Conservation (phyloP, 2,329 filamentous ascomycete species). For the Pestalotiopsis sp. region DNA sequence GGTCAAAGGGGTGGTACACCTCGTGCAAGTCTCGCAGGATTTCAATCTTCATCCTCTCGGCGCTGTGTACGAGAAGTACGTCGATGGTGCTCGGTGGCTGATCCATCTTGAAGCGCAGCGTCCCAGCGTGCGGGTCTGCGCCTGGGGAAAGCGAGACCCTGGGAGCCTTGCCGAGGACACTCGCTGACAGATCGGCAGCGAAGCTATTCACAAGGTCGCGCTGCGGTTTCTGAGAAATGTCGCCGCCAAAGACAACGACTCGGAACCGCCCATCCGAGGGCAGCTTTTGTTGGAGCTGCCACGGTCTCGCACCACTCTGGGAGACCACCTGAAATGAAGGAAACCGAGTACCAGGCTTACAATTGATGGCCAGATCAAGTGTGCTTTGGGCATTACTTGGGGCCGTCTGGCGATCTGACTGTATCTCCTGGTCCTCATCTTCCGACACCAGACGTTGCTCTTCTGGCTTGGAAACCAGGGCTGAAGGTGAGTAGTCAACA, state of each 20-base stretch:
- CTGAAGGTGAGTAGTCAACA: conserved; percentile 60
- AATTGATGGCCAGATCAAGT: conserved; percentile 42
- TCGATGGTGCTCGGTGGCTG: conserved; percentile 53
- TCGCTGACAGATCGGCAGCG: conserved; percentile 43
- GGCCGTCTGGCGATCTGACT: conserved; percentile 15
- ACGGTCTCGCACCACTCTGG: conserved; percentile 54
- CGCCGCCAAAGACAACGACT: conserved; percentile 61
- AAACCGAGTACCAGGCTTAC: conserved; percentile 57
- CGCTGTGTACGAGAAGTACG: conserved; percentile 61
- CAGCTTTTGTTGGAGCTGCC: conserved; percentile 58
- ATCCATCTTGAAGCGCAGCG: conserved; percentile 31
- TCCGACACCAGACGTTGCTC: not conserved
- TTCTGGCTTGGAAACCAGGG: conserved; percentile 55
- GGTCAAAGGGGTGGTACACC: conserved; percentile 48
- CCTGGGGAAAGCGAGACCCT: conserved; percentile 24
- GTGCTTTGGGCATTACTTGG: conserved; percentile 29
- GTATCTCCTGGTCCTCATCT: conserved; percentile 45
- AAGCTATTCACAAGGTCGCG: conserved; percentile 48
- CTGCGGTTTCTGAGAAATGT: conserved; percentile 47
- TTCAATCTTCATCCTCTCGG: conserved; percentile 50
- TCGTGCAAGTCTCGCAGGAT: conserved; percentile 52
- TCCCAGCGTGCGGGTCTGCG: conserved; percentile 17
- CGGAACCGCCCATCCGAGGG: conserved; percentile 57
- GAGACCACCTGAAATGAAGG: conserved; percentile 58
- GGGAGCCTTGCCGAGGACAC: conserved; percentile 45